Percentiles rank a stretch among this genome's conserved stretches.
Evolutionary conservation across 2,329 filamentous ascomycete genomes (phyloP).

Genomic region (Ceratocystis harringtonii): DNA sequence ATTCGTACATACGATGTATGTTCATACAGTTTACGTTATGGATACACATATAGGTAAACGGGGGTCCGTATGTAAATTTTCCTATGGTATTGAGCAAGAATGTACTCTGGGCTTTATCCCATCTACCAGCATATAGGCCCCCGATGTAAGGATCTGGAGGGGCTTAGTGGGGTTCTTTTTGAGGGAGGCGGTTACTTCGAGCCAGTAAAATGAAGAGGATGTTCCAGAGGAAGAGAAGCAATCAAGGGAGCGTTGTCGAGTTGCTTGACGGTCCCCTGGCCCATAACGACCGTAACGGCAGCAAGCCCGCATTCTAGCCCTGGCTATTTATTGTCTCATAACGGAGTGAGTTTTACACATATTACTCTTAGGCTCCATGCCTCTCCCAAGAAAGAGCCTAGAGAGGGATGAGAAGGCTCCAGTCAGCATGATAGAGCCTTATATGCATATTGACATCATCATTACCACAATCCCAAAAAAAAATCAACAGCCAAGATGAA

Average conservation of each 20-base stretch:
- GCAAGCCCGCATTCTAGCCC: background rate
- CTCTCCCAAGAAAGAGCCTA: background rate
- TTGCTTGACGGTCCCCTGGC: background rate
- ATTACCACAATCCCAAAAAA: background rate
- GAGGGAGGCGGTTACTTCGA: background rate
- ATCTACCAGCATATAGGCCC: no score
- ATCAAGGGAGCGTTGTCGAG: background rate
- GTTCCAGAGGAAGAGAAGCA: no score
- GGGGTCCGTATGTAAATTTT: background rate
- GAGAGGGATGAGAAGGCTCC: background rate
- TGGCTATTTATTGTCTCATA: background rate
- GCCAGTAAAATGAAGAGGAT: background rate
- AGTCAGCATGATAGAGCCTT: background rate
- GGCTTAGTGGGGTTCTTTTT: background rate
- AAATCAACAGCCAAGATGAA: background rate
- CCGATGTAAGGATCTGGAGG: background rate
- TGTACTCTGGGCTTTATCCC: background rate
- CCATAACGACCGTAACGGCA: background rate
- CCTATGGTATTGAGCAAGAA: background rate
- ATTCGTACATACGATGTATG: background rate
- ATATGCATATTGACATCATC: slow-evolving; percentile 1
- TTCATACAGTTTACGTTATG: background rate
- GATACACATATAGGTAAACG: background rate
- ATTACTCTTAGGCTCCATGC: background rate
- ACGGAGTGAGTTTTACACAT: background rate